Conservation (phyloP, 2,329 filamentous ascomycete genomes). For the Pezicula neosporulosa region DNA sequence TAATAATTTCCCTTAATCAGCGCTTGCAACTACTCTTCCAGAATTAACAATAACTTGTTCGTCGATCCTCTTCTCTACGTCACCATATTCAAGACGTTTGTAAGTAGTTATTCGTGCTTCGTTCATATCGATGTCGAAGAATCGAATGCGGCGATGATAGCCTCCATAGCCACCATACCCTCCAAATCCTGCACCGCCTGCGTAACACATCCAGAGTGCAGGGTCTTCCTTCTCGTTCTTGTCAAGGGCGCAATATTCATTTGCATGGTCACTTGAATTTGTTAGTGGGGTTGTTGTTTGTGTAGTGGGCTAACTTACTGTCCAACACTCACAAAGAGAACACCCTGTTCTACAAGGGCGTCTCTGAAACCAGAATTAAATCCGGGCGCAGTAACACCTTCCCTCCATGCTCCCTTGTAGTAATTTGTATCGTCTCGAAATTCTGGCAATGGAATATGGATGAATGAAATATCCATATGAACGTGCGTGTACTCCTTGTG, state of each 20-base stretch:
- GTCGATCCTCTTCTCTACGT: conserved; percentile 50
- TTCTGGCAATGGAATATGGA: conserved; percentile 94
- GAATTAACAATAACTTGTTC: conserved; percentile 65
- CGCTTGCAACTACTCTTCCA: conserved; percentile 37
- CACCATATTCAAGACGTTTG: conserved; percentile 77
- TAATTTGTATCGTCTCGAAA: conserved; percentile 63
- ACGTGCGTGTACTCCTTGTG: conserved; percentile 85
- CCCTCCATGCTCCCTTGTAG: conserved; percentile 70
- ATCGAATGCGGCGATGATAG: conserved; percentile 76
- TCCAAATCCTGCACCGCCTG: conserved; percentile 85
- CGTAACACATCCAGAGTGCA: conserved; percentile 97
- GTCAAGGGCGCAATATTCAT: conserved; percentile 86
- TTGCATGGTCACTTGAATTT: conserved; percentile 74
- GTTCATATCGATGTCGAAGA: conserved; percentile 94
- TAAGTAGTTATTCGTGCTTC: conserved; percentile 85
- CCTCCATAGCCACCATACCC: conserved; percentile 91
- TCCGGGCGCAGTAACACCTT: conserved; percentile 79
- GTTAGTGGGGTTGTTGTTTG: not conserved
- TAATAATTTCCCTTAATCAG: not conserved
- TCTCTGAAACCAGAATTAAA: conserved; percentile 94
- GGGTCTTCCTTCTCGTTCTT: conserved; percentile 40
- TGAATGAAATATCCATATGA: conserved; percentile 94
- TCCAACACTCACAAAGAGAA: conserved; percentile 85
- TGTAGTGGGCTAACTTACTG: conserved; percentile 58
- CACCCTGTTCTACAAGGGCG: conserved; percentile 78